Evolutionary conservation across 768 basidiomycete species (phyloP).

Genomic region (Lactifluus echinatus): DNA sequence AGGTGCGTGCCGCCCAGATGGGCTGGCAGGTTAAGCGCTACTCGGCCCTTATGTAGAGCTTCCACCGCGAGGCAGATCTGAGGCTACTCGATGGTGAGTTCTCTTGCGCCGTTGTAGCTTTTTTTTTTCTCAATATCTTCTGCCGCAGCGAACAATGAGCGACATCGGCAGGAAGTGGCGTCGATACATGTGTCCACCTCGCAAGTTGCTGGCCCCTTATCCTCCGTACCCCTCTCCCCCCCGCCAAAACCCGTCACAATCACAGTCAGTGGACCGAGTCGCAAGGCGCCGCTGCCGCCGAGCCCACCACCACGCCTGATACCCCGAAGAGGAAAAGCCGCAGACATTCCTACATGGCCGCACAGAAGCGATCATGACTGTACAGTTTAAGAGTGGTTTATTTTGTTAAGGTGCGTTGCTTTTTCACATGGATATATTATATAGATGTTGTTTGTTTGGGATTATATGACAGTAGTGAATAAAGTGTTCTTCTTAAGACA

Average conservation of each 20-base stretch:
- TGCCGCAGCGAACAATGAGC: slow-evolving; percentile 22
- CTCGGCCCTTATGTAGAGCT: slow-evolving; percentile 71
- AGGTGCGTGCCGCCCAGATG: slow-evolving; percentile 66
- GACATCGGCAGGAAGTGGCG: slow-evolving; percentile 20
- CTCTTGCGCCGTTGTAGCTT: background rate
- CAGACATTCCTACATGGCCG: slow-evolving; percentile 91
- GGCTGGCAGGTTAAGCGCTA: slow-evolving; percentile 80
- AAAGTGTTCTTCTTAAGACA: too few relatives aligned
- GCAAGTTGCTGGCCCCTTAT: slow-evolving; percentile 10
- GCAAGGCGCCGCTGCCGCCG: background rate
- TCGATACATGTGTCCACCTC: slow-evolving; percentile 17
- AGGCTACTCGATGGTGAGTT: slow-evolving; percentile 55
- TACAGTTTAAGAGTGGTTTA: slow-evolving; percentile 80
- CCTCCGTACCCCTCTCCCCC: background rate
- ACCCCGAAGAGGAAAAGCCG: slow-evolving; percentile 34
- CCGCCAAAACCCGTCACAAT: slow-evolving; percentile 9
- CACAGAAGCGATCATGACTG: slow-evolving; percentile 89
- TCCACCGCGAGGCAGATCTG: slow-evolving; percentile 66
- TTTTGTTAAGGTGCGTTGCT: slow-evolving; percentile 62
- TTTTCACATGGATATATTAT: too few relatives aligned
- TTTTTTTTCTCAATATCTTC: slow-evolving; percentile 13
- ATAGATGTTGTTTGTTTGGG: too few relatives aligned
- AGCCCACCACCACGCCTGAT: slow-evolving; percentile 12
- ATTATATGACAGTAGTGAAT: too few relatives aligned
- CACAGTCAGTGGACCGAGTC: slow-evolving; percentile 2